phyloP scores from a whole-genome alignment of 192 early-diverging fungal genomes.

The Coemansia sp. region DNA sequence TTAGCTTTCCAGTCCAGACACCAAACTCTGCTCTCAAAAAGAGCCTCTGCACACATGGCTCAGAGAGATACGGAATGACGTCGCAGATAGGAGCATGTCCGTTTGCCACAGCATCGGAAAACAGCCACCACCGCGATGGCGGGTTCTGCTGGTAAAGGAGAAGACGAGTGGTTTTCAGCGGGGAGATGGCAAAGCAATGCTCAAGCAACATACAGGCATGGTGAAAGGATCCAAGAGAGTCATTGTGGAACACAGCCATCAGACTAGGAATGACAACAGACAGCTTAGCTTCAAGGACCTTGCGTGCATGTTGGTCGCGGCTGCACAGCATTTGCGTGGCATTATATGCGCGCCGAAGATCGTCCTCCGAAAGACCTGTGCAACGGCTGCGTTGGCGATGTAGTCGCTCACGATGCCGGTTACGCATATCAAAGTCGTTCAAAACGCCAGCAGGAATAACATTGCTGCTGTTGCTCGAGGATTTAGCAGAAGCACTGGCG shows the following conservation, averaged over 20 bases:
- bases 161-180: conserved; percentile 41
- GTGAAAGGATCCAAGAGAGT: conserved; percentile 55
- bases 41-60: conserved; percentile 51
- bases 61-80: conserved; percentile 47
- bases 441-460: conserved; percentile 19
- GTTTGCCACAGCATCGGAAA: conserved; percentile 41
- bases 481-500: neutral
- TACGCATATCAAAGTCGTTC: conserved; percentile 42
- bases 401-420: conserved; percentile 39
- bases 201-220: conserved; percentile 53
- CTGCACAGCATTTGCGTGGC: conserved; percentile 47
- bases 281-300: conserved; percentile 50
- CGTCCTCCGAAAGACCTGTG: conserved; percentile 33
- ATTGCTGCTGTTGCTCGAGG: conserved; percentile 5
- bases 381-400: conserved; percentile 43
- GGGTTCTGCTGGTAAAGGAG: conserved; percentile 52
- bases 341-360: conserved; percentile 50
- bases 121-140: conserved; percentile 47
- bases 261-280: conserved; percentile 44
- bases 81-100: conserved; percentile 55
- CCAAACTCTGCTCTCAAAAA: conserved; percentile 54
- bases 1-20: conserved; percentile 52
- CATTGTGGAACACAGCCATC: conserved; percentile 53
- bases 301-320: conserved; percentile 36
- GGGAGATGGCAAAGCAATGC: conserved; percentile 47